phyloP scores from a whole-genome alignment of 306 rosid genomes.

The Citrullus amarus region DNA sequence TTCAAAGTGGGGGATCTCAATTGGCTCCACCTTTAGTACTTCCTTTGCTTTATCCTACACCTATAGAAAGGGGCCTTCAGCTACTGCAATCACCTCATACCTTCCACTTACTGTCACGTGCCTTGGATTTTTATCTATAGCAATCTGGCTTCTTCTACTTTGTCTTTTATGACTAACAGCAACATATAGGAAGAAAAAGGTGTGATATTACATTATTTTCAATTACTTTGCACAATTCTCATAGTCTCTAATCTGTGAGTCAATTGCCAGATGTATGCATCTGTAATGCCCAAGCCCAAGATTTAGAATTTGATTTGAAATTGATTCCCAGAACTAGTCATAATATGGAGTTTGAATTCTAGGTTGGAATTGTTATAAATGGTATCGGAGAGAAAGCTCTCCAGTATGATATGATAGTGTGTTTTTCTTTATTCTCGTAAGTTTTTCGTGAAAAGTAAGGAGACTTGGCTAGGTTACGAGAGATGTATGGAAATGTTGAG shows the following conservation, averaged over 20 bases:
- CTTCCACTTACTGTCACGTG: background rate
- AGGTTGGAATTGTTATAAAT: no score
- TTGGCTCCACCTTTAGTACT: background rate
- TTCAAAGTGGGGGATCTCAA: constrained; percentile 1
- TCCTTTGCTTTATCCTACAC: background rate
- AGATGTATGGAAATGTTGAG: background rate
- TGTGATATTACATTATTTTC: background rate
- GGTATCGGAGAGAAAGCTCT: no score
- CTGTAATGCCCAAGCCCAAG: background rate
- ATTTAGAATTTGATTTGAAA: background rate
- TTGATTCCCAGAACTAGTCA: background rate
- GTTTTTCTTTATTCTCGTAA: background rate
- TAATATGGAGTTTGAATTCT: background rate
- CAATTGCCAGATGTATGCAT: background rate
- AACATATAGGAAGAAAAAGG: background rate
- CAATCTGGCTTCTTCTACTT: background rate
- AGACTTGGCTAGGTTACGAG: background rate
- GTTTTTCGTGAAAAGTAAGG: background rate
- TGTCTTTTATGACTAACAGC: background rate
- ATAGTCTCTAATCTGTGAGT: background rate
- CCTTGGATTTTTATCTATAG: background rate
- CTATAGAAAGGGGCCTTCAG: background rate
- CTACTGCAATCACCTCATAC: background rate
- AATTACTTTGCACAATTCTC: background rate
- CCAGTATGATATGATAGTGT: no score